Conservation (phyloP, 2,329 filamentous ascomycete species). For the Grosmannia penicillata region DNA sequence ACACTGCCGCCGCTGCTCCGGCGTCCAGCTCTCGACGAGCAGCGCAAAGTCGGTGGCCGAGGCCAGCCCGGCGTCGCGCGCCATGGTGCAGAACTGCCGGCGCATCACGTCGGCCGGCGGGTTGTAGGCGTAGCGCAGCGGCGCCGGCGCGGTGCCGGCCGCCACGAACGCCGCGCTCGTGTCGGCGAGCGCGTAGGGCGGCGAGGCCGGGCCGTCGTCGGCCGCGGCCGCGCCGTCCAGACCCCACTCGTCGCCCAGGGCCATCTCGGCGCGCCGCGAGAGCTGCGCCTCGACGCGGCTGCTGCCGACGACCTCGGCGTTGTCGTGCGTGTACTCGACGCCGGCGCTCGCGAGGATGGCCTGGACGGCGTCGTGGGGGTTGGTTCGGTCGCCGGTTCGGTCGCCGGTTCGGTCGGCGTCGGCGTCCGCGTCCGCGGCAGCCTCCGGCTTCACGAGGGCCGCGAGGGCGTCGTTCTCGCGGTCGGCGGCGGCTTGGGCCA, state of each 20-base stretch:
- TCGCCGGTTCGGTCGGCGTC: too few species aligned
- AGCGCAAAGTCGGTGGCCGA: conserved; percentile 75
- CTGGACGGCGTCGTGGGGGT: conserved; percentile 56
- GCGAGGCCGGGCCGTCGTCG: background rate
- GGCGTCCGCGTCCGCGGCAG: conserved; percentile 25
- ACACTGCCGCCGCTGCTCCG: conserved; percentile 63
- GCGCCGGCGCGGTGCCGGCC: too few species aligned
- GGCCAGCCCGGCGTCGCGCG: conserved; percentile 59
- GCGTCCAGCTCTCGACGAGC: conserved; percentile 80
- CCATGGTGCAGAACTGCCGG: conserved; percentile 87
- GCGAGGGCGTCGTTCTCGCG: conserved; percentile 31
- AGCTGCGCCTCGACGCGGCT: conserved; percentile 84
- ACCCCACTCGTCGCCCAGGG: conserved; percentile 30
- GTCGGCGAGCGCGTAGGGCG: conserved; percentile 41
- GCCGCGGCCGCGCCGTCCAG: conserved; percentile 22
- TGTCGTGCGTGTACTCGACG: conserved; percentile 92
- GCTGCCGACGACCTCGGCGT: conserved; percentile 84
- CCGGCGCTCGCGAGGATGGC: conserved; percentile 80
- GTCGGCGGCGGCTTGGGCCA: conserved; percentile 44
- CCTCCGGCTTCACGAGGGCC: conserved; percentile 27
- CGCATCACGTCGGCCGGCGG: conserved; percentile 60
- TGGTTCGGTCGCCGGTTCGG: background rate
- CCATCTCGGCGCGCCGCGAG: conserved; percentile 54
- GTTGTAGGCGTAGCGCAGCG: conserved; percentile 41
- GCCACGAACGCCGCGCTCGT: conserved; percentile 17